phyloP scores from a whole-genome alignment of 768 basidiomycete genomes.

The Omphalotus guepiniiformis region DNA sequence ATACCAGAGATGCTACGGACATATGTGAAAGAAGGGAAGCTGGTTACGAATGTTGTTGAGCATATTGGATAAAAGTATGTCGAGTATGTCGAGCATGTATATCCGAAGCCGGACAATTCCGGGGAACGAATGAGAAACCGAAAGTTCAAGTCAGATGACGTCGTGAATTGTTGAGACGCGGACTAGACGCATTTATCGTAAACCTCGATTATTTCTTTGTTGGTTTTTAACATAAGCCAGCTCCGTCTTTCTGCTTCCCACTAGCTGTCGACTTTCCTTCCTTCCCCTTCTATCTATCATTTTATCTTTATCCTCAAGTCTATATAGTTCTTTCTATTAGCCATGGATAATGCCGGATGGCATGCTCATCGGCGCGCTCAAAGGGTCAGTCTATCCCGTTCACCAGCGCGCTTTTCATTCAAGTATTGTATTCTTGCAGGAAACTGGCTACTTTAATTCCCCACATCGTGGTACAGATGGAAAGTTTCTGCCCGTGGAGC shows the following conservation, averaged over 20 bases:
- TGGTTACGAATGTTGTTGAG: constrained; percentile 87
- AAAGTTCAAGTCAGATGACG: too few relatives aligned
- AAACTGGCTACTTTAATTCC: constrained; percentile 21
- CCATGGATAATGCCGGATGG: constrained; percentile 80
- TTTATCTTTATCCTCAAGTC: constrained; percentile 36
- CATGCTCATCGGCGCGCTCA: constrained; percentile 60
- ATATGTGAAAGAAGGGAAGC: constrained; percentile 71
- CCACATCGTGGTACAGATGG: constrained; percentile 45
- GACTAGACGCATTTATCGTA: too few relatives aligned
- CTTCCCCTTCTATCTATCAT: not conserved
- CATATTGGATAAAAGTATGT: constrained; percentile 75
- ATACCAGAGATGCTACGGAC: constrained; percentile 97
- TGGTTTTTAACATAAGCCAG: too few relatives aligned
- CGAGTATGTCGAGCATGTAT: too few relatives aligned
- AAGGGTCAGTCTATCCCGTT: constrained; percentile 39
- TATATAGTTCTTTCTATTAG: constrained; percentile 24
- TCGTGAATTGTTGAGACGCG: too few relatives aligned
- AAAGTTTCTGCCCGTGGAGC: constrained; percentile 49
- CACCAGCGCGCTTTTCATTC: constrained; percentile 13
- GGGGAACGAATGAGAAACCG: too few relatives aligned
- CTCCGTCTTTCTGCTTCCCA: too few relatives aligned
- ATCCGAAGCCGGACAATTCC: too few relatives aligned
- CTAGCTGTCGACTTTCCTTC: not conserved
- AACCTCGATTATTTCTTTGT: too few relatives aligned
- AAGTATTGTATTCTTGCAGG: constrained; percentile 15